Evolutionary conservation across 1,284 basidiomycete genomes (phyloP).

Genomic region (Coniferiporia weirii): DNA sequence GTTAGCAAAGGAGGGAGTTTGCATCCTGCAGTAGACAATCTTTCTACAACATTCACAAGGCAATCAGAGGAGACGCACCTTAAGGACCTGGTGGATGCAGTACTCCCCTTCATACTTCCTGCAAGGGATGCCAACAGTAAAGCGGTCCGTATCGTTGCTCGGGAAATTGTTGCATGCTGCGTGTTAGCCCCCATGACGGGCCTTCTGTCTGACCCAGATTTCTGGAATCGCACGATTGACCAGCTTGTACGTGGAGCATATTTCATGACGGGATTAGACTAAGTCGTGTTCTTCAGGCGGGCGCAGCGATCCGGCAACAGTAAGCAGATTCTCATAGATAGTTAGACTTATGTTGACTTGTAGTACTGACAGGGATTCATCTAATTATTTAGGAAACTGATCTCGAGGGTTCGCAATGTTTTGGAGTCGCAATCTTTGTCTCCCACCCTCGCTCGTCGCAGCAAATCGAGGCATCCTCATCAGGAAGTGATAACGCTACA

Average conservation of each 20-base stretch:
- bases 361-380: neutral
- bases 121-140: conserved; percentile 68
- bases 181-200: conserved; percentile 86
- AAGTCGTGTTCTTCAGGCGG: conserved; percentile 49
- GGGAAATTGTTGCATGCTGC: conserved; percentile 81
- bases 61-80: conserved; percentile 88
- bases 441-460: conserved; percentile 36
- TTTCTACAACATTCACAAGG: conserved; percentile 82
- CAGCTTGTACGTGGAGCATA: conserved; percentile 59
- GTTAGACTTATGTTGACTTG: neutral
- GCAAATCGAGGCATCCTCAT: conserved; percentile 33
- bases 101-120: conserved; percentile 71
- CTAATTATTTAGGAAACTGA: conserved; percentile 55
- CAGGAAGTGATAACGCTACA: conserved; percentile 70
- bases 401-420: conserved; percentile 79
- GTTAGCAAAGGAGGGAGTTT: conserved; percentile 59
- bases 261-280: neutral
- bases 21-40: conserved; percentile 78
- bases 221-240: conserved; percentile 92
- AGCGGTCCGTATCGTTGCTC: conserved; percentile 65
- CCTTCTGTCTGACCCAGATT: conserved; percentile 90
- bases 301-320: conserved; percentile 88
- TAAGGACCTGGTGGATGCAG: conserved; percentile 60
- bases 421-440: conserved; percentile 73
- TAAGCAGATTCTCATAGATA: conserved; percentile 34